These are phyloP conservation scores for Aspergillus pseudoglaucus DNA, from an alignment of 2,329 filamentous ascomycete species.

Conservation along the genomic window DNA sequence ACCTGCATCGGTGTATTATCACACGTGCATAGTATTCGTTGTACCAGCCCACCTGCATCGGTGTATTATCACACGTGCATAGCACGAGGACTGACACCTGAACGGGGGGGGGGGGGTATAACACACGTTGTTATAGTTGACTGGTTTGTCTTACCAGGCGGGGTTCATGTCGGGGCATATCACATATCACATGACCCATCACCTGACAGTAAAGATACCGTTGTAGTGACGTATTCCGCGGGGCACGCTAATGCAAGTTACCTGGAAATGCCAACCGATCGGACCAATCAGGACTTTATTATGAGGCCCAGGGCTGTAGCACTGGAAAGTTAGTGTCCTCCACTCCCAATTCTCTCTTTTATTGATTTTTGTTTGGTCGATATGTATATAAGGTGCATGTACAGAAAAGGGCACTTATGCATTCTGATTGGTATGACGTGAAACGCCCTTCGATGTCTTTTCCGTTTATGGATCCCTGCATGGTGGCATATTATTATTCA, in stretches of 20 bases:
- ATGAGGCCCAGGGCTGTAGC: slow-evolving; percentile 29
- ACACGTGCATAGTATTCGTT: too few relatives aligned
- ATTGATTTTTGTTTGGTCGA: neutral
- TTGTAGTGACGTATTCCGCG: neutral
- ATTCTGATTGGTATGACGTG: neutral
- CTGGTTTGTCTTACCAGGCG: neutral
- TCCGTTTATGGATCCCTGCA: neutral
- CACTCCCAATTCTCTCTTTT: neutral
- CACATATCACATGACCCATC: neutral
- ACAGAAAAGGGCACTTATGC: neutral
- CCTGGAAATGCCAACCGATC: slow-evolving; percentile 19
- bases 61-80: too few relatives aligned
- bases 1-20: too few relatives aligned
- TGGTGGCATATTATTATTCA: neutral
- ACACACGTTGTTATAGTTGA: neutral
- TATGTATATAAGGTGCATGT: neutral
- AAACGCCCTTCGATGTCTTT: neutral
- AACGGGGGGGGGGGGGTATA: too few relatives aligned
- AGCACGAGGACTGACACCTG: too few relatives aligned
- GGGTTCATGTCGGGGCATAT: neutral
- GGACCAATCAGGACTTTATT: neutral
- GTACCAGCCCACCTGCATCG: too few relatives aligned
- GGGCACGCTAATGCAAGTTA: slow-evolving; percentile 33
- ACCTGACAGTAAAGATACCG: neutral
- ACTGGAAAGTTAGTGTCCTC: slow-evolving; percentile 24